Evolutionary conservation across 208 protist species (phyloP), one percentile per base, ranked within the genome.

Genomic region (Acanthamoeba comandoni): DNA sequence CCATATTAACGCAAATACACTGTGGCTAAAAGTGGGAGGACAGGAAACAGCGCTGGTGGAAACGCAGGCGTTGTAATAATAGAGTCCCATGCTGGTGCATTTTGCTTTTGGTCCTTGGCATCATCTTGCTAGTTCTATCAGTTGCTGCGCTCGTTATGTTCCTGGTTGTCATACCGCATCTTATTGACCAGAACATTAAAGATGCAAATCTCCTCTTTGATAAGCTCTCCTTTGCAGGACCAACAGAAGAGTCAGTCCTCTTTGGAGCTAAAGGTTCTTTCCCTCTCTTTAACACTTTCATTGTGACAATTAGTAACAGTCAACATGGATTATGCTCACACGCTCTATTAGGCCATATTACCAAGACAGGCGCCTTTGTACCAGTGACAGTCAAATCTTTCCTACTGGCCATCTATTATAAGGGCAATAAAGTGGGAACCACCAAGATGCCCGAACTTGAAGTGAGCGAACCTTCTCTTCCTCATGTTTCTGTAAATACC

Each of bases 391-490:
- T 84, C 15, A 17, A 29, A 12, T 55, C 49, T 0, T 84, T 84
- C 49, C 49, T 53, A 2, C 73, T 84, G 7, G 3, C 39, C 13
- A 26, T 84, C n/a, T 15, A 24, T 53, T 84, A 84, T 26, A 11
- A 62, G n/a, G 73, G 26, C 1, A 19, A 60, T 1, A 9, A 48
- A 9, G 17, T 84, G 43, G 73, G 73, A 11, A 19, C 29, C 11
- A 84, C 73, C 11, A 22, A 24, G 8, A 57, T 84, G 73, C 73
- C 73, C 5, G 73, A 84, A 12, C 13, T 84, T n/a, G 48, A 48
- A 7, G 73, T 84, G 43, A 9, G 0, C 11, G 12, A 9, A 4
- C 22, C 13, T n/a, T 7, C 3, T 35, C 64, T 13, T 0, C 0
- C 17, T 29, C 24, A n/a, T 67, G 9, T 19, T 8, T 67, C 51